Evolutionary conservation across 129 eudicot genomes (phyloP).

Genomic region (Sambucus nigra): DNA sequence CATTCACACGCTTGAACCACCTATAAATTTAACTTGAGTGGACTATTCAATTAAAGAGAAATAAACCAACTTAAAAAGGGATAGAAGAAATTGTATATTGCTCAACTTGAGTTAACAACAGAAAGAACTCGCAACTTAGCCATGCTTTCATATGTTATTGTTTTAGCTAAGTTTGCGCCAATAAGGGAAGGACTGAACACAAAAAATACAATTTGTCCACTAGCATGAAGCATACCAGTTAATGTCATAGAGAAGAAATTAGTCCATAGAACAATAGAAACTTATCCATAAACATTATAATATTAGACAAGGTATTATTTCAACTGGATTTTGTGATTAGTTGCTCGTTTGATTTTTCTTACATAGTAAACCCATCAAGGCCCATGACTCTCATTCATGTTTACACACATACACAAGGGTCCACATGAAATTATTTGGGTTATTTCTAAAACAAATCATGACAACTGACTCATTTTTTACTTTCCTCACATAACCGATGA

Average conservation of each 20-base stretch:
- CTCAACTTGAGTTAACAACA: too few relatives aligned
- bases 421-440: too few relatives aligned
- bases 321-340: too few relatives aligned
- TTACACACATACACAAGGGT: too few relatives aligned
- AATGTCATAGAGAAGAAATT: neutral
- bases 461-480: too few relatives aligned
- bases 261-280: neutral
- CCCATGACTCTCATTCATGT: too few relatives aligned
- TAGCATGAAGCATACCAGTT: slow-evolving; percentile 4
- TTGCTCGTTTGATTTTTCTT: too few relatives aligned
- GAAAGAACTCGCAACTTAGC: slow-evolving; percentile 38
- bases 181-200: slow-evolving; percentile 88
- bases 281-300: too few relatives aligned
- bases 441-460: too few relatives aligned
- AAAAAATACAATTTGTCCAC: slow-evolving; percentile 59
- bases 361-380: too few relatives aligned
- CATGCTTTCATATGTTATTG: slow-evolving; percentile 62
- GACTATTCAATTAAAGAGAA: neutral
- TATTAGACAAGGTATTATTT: too few relatives aligned
- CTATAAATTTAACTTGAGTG: slow-evolving; percentile 15
- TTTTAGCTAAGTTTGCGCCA: slow-evolving; percentile 54
- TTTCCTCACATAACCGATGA: too few relatives aligned
- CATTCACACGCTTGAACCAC: slow-evolving; percentile 95
- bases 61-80: neutral
- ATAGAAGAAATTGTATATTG: neutral